These are phyloP conservation scores for Arthrobotrys musiformis DNA, from an alignment of 2,329 filamentous ascomycete species.

Conservation along the genomic window DNA sequence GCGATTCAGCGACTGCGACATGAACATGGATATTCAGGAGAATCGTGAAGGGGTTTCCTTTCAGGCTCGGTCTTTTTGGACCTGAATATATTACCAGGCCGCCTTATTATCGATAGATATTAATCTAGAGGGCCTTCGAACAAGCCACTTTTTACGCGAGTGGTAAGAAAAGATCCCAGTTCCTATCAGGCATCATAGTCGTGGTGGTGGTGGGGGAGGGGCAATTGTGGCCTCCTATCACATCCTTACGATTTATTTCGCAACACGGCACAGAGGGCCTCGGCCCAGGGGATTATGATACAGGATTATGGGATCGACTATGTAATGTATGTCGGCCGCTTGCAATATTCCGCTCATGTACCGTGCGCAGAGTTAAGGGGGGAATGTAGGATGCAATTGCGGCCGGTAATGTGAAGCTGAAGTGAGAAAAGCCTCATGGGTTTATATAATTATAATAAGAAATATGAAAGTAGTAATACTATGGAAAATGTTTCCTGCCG, in stretches of 20 bases:
- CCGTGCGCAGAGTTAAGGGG: slow-evolving; percentile 36
- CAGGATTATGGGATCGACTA: slow-evolving; percentile 5
- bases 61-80: background rate
- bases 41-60: background rate
- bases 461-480: slow-evolving; percentile 21
- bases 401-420: slow-evolving; percentile 24
- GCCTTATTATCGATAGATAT: slow-evolving; percentile 21
- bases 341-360: slow-evolving; percentile 14
- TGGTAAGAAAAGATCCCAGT: slow-evolving; percentile 41
- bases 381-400: slow-evolving; percentile 29
- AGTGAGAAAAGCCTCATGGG: slow-evolving; percentile 22
- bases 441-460: too few relatives aligned
- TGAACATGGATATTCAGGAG: slow-evolving; percentile 21
- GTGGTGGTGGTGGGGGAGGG: slow-evolving; percentile 52
- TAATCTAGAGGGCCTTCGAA: slow-evolving; percentile 20
- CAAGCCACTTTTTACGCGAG: slow-evolving; percentile 53
- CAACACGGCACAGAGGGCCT: slow-evolving; percentile 49
- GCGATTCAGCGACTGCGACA: slow-evolving; percentile 19
- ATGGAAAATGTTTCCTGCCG: slow-evolving; percentile 23
- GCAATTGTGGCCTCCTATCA: slow-evolving; percentile 27
- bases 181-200: slow-evolving; percentile 33
- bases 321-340: slow-evolving; percentile 25
- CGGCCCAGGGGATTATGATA: slow-evolving; percentile 34
- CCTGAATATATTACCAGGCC: slow-evolving; percentile 7
- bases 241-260: slow-evolving; percentile 30